Percentiles rank a stretch among this genome's conserved stretches.
These are phyloP conservation scores for Colletotrichum gloeosporioides DNA, from an alignment of 2,329 filamentous ascomycete species.

Conservation along the genomic window DNA sequence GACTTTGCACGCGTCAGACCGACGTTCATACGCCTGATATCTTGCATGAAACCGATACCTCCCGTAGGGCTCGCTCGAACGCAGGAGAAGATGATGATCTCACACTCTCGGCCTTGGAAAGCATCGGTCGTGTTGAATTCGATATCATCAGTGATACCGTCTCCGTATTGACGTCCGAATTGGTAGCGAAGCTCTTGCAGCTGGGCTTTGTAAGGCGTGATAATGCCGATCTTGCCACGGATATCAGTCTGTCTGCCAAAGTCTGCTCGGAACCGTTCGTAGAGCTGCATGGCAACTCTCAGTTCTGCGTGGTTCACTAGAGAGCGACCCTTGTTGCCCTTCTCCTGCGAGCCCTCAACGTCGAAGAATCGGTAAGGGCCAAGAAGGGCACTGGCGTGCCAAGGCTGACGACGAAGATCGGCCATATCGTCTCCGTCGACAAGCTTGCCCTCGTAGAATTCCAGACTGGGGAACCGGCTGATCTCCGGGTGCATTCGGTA, in stretches of 20 bases:
- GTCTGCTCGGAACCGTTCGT: conserved; percentile 78
- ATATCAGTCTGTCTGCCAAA: conserved; percentile 70
- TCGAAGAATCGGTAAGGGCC: conserved; percentile 98
- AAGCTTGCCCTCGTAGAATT: conserved; percentile 91
- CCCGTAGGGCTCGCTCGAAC: conserved; percentile 90
- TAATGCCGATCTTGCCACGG: conserved; percentile 88
- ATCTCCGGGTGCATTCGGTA: conserved; percentile 99
- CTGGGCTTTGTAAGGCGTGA: conserved; percentile 97
- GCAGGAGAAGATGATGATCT: conserved; percentile 99
- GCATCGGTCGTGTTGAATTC: conserved; percentile 99
- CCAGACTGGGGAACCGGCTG: conserved; percentile 84
- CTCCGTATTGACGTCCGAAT: conserved; percentile 77
- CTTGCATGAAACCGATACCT: conserved; percentile 98
- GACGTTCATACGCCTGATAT: conserved; percentile 99
- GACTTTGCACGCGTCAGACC: conserved; percentile 96
- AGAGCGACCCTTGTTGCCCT: conserved; percentile 84
- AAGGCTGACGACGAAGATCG: conserved; percentile 75
- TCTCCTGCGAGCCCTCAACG: conserved; percentile 85
- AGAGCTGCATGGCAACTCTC: conserved; percentile 84
- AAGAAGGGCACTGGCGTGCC: conserved; percentile 83
- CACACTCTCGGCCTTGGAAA: conserved; percentile 95
- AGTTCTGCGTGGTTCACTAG: conserved; percentile 89
- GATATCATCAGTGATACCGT: conserved; percentile 75
- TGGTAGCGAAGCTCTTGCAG: conserved; percentile 78
- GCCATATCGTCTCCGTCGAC: conserved; percentile 87